Conservation (phyloP, 208 protist species). For the Naegleria gruberi region DNA sequence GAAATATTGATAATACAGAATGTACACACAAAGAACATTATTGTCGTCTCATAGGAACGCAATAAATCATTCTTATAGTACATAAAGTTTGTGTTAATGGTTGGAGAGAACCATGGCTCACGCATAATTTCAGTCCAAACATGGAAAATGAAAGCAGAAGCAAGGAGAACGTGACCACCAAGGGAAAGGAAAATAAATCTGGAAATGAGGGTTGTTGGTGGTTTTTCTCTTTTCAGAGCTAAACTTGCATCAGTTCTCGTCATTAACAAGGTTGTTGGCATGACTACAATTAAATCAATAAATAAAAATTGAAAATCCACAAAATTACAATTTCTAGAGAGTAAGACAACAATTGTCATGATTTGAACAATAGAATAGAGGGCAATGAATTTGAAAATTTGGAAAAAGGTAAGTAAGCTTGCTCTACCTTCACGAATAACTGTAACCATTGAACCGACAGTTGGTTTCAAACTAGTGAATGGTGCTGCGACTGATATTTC, state of each 20-base stretch:
- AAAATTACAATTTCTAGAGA: neutral
- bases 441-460: conserved; percentile 4
- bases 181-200: neutral
- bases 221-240: neutral
- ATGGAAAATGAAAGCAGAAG: neutral
- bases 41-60: neutral
- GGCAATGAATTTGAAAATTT: conserved; percentile 36
- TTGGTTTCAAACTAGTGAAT: conserved; percentile 20
- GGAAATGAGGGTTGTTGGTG: neutral
- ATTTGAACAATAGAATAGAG: conserved; percentile 31
- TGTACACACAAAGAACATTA: neutral
- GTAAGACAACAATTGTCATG: neutral
- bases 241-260: neutral
- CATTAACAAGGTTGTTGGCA: neutral
- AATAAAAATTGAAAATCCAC: conserved; percentile 7
- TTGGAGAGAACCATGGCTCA: neutral
- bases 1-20: neutral
- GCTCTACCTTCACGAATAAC: conserved; percentile 26
- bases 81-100: neutral
- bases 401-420: conserved; percentile 26
- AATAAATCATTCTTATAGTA: neutral
- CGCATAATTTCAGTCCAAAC: neutral
- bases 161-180: neutral
- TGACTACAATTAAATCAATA: neutral
- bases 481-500: conserved; percentile 35